Percentiles rank a stretch among this genome's conserved stretches.
Conservation (phyloP, 1,284 basidiomycete genomes). For the Trichosporon faecale region DNA sequence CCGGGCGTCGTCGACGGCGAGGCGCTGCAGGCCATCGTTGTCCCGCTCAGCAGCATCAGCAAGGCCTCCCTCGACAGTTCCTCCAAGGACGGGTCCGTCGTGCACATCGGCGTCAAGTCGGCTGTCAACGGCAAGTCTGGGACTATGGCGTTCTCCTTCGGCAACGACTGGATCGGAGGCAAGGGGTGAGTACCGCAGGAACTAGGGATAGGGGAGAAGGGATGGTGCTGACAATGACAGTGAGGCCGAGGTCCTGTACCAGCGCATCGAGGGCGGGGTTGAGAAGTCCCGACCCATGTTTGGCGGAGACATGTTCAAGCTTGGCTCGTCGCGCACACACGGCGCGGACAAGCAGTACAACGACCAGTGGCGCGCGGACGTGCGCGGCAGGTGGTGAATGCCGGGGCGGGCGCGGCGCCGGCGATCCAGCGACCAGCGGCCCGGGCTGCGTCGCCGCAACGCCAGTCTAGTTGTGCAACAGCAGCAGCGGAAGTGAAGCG, state of each 20-base stretch:
- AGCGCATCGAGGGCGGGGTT: constrained; percentile 13
- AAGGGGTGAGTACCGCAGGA: constrained; percentile 40
- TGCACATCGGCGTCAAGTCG: constrained; percentile 11
- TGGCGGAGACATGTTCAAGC: constrained; percentile 33
- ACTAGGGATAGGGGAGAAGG: no score
- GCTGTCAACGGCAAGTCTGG: constrained; percentile 32
- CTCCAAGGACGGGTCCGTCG: constrained; percentile 8
- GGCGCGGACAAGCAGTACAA: constrained; percentile 20
- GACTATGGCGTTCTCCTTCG: constrained; percentile 45
- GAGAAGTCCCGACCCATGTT: constrained; percentile 20
- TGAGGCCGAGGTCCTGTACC: constrained; percentile 16
- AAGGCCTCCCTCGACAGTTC: constrained; percentile 11
- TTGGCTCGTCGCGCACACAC: constrained; percentile 36
- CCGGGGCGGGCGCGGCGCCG: no score
- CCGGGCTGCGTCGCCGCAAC: no score
- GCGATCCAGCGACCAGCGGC: no score
- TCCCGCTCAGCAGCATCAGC: constrained; percentile 32
- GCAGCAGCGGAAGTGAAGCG: no score
- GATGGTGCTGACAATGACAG: constrained; percentile 7
- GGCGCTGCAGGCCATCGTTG: constrained; percentile 33
- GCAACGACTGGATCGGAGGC: constrained; percentile 48
- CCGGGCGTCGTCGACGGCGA: constrained; percentile 41
- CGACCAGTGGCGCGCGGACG: constrained; percentile 18
- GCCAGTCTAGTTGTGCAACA: no score
- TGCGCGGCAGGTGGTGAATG: constrained; percentile 23